Percentiles rank a stretch among this genome's conserved stretches.
These are phyloP conservation scores for Aspergillus uvarum DNA, from an alignment of 2,329 filamentous ascomycete species.

Conservation along the genomic window DNA sequence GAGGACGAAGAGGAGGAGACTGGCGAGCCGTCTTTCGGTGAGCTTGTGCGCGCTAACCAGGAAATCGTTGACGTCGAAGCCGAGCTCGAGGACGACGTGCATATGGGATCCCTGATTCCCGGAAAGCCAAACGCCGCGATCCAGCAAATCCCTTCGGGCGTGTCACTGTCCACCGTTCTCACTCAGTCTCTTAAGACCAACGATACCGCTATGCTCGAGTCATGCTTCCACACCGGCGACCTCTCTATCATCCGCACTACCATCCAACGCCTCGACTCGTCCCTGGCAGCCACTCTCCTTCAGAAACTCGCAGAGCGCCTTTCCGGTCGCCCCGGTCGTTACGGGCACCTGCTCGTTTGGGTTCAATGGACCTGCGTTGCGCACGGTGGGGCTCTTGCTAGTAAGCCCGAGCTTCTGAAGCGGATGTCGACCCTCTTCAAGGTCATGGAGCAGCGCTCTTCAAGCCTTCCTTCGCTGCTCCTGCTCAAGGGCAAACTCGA, in stretches of 20 bases:
- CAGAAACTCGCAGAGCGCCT: conserved; percentile 83
- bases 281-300: conserved; percentile 74
- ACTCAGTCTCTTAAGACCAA: conserved; percentile 91
- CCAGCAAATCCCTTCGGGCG: conserved; percentile 65
- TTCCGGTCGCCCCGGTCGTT: conserved; percentile 81
- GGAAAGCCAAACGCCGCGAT: conserved; percentile 47
- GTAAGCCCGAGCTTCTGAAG: conserved; percentile 77
- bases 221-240: conserved; percentile 81
- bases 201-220: conserved; percentile 84
- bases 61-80: conserved; percentile 68
- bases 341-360: conserved; percentile 89
- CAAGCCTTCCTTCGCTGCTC: conserved; percentile 76
- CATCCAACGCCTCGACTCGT: conserved; percentile 84
- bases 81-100: conserved; percentile 47
- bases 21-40: conserved; percentile 75
- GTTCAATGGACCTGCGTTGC: conserved; percentile 92
- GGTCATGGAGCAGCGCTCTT: conserved; percentile 82
- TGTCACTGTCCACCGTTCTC: conserved; percentile 88
- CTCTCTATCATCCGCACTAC: conserved; percentile 77
- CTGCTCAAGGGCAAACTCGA: conserved; percentile 93
- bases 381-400: conserved; percentile 86
- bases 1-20: conserved; percentile 36
- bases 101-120: conserved; percentile 47
- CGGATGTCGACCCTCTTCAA: conserved; percentile 77
- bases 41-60: conserved; percentile 71